phyloP scores from a whole-genome alignment of 306 rosid species.

The Prinsepia uniflora region DNA sequence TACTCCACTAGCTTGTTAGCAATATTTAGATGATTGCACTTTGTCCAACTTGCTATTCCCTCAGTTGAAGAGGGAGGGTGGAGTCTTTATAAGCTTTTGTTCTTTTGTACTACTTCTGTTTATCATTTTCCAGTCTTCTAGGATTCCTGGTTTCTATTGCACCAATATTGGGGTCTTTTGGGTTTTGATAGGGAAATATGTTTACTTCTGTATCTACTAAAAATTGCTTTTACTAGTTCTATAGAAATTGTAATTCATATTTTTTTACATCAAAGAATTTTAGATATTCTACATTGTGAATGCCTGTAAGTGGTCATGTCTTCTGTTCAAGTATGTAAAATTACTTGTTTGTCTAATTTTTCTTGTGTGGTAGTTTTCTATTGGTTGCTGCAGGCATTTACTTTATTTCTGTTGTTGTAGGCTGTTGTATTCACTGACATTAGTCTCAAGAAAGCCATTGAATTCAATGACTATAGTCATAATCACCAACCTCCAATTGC shows the following conservation, averaged over 20 bases:
- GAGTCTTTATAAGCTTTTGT: too few relatives aligned
- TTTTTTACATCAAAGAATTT: neutral
- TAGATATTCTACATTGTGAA: conserved; percentile 5
- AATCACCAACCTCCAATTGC: conserved; percentile 84
- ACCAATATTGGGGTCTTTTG: neutral
- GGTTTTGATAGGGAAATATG: neutral
- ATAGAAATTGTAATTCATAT: neutral
- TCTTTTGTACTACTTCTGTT: neutral
- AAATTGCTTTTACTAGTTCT: neutral
- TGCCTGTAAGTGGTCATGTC: neutral
- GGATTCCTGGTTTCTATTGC: neutral
- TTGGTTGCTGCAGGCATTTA: conserved; percentile 1
- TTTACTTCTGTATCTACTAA: neutral
- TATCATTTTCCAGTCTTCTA: neutral
- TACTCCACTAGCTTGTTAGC: neutral
- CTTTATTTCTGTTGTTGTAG: conserved; percentile 39
- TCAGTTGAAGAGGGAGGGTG: too few relatives aligned
- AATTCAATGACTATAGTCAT: conserved; percentile 75
- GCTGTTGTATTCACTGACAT: conserved; percentile 80
- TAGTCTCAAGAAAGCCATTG: conserved; percentile 60
- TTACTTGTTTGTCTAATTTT: neutral
- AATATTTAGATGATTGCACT: too few relatives aligned
- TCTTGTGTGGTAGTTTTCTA: conserved; percentile 8
- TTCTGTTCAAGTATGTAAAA: neutral
- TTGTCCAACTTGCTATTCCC: too few relatives aligned